These are phyloP conservation scores for Tilletia walkeri DNA, from an alignment of 1,284 basidiomycete genomes.

Conservation along the genomic window DNA sequence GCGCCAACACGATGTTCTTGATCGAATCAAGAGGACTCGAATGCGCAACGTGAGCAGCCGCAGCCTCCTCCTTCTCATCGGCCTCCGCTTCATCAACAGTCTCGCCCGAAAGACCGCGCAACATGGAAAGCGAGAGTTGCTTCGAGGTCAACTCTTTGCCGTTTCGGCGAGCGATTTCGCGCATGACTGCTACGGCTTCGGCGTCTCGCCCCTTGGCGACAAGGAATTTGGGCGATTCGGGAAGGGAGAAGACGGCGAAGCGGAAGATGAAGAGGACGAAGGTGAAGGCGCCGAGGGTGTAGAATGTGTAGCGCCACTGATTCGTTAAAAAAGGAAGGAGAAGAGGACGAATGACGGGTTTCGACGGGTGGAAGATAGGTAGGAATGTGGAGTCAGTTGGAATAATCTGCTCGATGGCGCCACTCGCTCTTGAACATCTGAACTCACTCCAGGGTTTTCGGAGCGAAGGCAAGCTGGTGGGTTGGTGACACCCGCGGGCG, in stretches of 20 bases:
- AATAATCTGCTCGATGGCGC: too few relatives aligned
- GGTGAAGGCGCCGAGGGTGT: conserved; percentile 49
- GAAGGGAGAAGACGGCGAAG: conserved; percentile 51
- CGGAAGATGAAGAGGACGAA: conserved; percentile 48
- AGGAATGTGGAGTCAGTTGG: background rate
- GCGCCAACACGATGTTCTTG: conserved; percentile 17
- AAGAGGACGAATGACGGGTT: background rate
- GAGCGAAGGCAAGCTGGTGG: conserved; percentile 30
- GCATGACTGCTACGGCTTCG: conserved; percentile 48
- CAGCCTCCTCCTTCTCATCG: conserved; percentile 28
- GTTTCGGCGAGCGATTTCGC: conserved; percentile 48
- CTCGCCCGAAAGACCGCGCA: conserved; percentile 52
- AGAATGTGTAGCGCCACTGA: conserved; percentile 51
- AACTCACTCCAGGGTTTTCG: conserved; percentile 37
- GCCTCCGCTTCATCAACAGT: conserved; percentile 42
- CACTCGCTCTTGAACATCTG: background rate
- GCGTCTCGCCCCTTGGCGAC: conserved; percentile 54
- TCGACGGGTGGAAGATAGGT: background rate
- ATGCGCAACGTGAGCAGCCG: conserved; percentile 16
- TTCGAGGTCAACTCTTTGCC: conserved; percentile 46
- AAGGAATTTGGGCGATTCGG: conserved; percentile 55
- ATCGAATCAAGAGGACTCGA: background rate
- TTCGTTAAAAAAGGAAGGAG: background rate
- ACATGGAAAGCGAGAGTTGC: conserved; percentile 46
- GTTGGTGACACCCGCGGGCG: background rate